phyloP scores from a whole-genome alignment of 2,329 filamentous ascomycete species.

The Cadophora sp. region DNA sequence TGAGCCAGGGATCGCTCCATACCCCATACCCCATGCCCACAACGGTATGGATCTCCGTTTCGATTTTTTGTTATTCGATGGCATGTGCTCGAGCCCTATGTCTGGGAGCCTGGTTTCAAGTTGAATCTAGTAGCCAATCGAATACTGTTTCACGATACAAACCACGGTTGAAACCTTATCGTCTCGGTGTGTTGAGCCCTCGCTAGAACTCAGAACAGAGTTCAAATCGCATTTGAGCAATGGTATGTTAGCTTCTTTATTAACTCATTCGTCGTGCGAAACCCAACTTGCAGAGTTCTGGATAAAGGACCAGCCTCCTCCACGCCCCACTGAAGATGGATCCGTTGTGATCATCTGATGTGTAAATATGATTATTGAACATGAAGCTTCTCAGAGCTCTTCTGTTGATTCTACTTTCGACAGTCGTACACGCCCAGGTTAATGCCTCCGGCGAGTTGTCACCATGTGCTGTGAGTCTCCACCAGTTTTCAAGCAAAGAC shows the following conservation, averaged over 20 bases:
- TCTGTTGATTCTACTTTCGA: background rate
- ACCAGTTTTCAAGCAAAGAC: background rate
- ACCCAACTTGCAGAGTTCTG: background rate
- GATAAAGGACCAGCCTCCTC: background rate
- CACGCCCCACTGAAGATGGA: background rate
- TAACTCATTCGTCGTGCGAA: background rate
- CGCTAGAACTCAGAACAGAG: background rate
- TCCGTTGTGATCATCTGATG: background rate
- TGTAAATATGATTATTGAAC: background rate
- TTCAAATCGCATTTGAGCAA: background rate
- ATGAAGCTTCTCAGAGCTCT: conserved; percentile 13
- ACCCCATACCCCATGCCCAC: background rate
- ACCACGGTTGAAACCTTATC: background rate
- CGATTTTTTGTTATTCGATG: background rate
- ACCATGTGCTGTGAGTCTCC: conserved; percentile 17
- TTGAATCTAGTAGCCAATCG: background rate
- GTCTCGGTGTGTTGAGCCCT: background rate
- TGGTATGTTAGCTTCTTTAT: background rate
- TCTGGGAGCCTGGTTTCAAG: background rate
- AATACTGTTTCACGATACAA: background rate
- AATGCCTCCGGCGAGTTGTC: background rate
- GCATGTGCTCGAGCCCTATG: background rate
- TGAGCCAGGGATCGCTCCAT: background rate
- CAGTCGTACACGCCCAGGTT: background rate
- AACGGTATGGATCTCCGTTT: background rate